Conservation (phyloP, 2,329 filamentous ascomycete species). For the Aspergillus floridensis region DNA sequence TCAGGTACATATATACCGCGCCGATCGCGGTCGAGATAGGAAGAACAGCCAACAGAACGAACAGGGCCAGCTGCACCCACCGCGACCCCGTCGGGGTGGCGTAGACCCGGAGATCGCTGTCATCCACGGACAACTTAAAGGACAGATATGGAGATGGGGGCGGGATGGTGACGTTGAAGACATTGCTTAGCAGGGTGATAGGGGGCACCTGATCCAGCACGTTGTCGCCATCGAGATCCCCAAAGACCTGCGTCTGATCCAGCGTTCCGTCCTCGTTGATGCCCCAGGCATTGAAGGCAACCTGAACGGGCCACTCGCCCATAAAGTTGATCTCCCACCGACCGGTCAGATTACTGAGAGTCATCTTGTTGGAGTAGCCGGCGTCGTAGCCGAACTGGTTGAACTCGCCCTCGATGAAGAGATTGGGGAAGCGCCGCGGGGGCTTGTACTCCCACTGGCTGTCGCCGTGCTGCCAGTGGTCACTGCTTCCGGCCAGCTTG, state of each 20-base stretch:
- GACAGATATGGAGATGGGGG: conserved; percentile 55
- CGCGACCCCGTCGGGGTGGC: conserved; percentile 54
- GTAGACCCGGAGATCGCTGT: conserved; percentile 53
- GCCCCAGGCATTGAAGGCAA: conserved; percentile 65
- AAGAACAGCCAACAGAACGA: conserved; percentile 54
- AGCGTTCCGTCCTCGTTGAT: conserved; percentile 61
- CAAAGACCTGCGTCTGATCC: conserved; percentile 57
- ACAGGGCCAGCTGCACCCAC: conserved; percentile 53
- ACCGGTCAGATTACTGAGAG: conserved; percentile 45
- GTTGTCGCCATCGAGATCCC: conserved; percentile 60
- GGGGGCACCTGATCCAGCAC: conserved; percentile 62
- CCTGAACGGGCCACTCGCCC: conserved; percentile 61
- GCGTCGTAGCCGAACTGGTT: conserved; percentile 64
- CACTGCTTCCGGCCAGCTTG: conserved; percentile 55
- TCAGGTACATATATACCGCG: conserved; percentile 54
- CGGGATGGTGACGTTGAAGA: conserved; percentile 57
- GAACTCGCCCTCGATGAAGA: conserved; percentile 60
- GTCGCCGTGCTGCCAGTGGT: conserved; percentile 60
- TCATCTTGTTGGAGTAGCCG: conserved; percentile 50
- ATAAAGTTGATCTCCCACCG: conserved; percentile 60
- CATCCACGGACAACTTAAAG: conserved; percentile 55
- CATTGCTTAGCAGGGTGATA: conserved; percentile 53
- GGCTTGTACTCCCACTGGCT: conserved; percentile 36
- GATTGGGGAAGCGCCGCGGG: conserved; percentile 57
- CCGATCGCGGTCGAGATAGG: conserved; percentile 48